Evolutionary conservation across 495 filamentous ascomycete species (phyloP).

Genomic region (Penicillium ochrochloron): DNA sequence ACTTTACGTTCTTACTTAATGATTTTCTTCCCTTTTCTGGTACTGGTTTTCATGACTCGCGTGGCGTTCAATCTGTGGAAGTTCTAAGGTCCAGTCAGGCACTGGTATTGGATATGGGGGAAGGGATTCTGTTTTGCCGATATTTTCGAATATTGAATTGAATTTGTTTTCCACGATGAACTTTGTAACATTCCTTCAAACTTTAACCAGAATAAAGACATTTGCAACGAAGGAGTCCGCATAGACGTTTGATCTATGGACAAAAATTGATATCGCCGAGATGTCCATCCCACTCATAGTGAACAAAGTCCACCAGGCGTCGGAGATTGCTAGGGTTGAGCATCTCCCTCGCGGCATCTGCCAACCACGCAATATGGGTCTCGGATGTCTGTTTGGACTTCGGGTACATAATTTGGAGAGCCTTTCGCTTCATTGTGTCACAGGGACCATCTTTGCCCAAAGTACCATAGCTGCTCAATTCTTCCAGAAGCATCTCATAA

Average conservation of each 20-base stretch:
- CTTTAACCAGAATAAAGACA: no score
- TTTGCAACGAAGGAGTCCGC: neutral
- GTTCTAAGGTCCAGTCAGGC: conserved; percentile 12
- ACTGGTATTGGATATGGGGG: conserved; percentile 18
- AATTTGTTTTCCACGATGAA: neutral
- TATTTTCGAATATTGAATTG: conserved; percentile 12
- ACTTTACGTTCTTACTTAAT: conserved; percentile 29
- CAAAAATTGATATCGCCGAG: neutral
- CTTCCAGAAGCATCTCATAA: neutral
- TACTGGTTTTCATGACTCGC: conserved; percentile 20
- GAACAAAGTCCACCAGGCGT: neutral
- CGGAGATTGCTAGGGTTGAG: neutral
- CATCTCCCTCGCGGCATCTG: neutral
- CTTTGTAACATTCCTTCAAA: neutral
- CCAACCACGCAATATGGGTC: neutral
- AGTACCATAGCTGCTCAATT: neutral
- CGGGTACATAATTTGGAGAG: neutral
- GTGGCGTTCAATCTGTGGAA: conserved; percentile 26
- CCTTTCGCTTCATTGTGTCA: neutral
- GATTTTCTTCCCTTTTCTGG: conserved; percentile 9
- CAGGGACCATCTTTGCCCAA: neutral
- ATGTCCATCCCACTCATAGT: neutral
- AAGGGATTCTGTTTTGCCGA: neutral
- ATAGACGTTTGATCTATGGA: neutral
- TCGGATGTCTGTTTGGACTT: neutral